A percentile compares a stretch with the other conserved stretches of the same genome.
phyloP scores from a whole-genome alignment of 31 red algal genomes.

The Bonnemaisonia californica region DNA sequence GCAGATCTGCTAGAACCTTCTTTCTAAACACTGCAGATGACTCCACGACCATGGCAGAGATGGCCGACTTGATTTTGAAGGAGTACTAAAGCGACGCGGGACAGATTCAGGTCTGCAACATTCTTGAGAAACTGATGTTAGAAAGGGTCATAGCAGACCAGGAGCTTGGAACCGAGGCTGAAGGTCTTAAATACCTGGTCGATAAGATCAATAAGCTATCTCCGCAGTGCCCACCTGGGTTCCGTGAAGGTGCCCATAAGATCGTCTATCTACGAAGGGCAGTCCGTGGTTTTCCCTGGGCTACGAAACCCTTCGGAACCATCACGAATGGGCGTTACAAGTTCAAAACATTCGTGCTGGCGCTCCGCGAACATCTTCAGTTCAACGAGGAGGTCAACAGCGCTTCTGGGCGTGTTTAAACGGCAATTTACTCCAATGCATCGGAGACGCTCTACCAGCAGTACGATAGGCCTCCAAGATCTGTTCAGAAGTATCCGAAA shows the following conservation, averaged over 20 bases:
- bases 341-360: background rate
- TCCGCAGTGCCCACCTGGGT: background rate
- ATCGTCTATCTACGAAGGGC: conserved; percentile 6
- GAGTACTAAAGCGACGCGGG: conserved; percentile 4
- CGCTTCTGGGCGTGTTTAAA: too few relatives aligned
- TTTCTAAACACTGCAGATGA: background rate
- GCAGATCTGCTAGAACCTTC: background rate
- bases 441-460: background rate
- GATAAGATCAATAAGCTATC: background rate
- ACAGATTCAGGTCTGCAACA: background rate
- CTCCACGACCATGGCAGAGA: background rate
- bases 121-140: conserved; percentile 4
- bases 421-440: too few relatives aligned
- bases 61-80: background rate
- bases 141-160: conserved; percentile 2
- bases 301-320: background rate
- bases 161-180: background rate
- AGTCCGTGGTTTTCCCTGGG: background rate
- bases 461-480: too few relatives aligned
- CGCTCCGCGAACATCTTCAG: background rate
- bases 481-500: too few relatives aligned
- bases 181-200: background rate
- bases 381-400: background rate
- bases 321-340: background rate
- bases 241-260: conserved; percentile 1